Conservation (phyloP, 192 early-diverging fungal species). For the Cetraspora pellucida region DNA sequence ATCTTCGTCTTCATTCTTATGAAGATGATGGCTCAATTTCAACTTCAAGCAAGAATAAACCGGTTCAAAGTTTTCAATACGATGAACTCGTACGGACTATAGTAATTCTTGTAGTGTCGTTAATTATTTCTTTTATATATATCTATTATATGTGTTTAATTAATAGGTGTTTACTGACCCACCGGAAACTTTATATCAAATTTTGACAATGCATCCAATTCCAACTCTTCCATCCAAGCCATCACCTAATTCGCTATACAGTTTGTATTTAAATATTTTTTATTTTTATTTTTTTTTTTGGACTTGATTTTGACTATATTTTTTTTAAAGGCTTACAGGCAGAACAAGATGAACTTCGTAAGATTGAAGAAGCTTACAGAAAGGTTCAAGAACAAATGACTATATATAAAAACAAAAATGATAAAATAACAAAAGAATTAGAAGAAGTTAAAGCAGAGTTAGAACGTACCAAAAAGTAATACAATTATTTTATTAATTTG, state of each 20-base stretch:
- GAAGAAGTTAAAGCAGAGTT: conserved; percentile 39
- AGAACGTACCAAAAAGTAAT: conserved; percentile 18
- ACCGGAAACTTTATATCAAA: conserved; percentile 69
- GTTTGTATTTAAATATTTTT: conserved; percentile 30
- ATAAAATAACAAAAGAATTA: conserved; percentile 50
- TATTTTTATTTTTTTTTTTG: background rate
- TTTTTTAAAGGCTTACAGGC: conserved; percentile 46
- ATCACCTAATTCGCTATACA: conserved; percentile 49
- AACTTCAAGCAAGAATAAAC: conserved; percentile 60
- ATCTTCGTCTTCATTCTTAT: conserved; percentile 87
- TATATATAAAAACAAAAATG: conserved; percentile 50
- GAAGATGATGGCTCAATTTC: conserved; percentile 66
- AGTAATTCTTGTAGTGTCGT: conserved; percentile 36
- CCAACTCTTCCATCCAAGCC: conserved; percentile 50
- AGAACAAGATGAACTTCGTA: conserved; percentile 71
- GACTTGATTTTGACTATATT: background rate
- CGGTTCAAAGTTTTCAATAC: conserved; percentile 75
- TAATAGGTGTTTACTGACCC: conserved; percentile 81
- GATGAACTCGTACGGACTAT: conserved; percentile 74
- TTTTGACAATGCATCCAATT: conserved; percentile 54
- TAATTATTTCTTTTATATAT: conserved; percentile 9
- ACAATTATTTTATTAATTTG: background rate
- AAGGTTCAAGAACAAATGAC: conserved; percentile 61
- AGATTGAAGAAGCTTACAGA: conserved; percentile 59
- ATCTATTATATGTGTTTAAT: background rate